Percentiles rank a stretch among this genome's conserved stretches.
These are phyloP conservation scores for Neofusicoccum cordaticola DNA, from an alignment of 2,329 filamentous ascomycete species.

Conservation along the genomic window DNA sequence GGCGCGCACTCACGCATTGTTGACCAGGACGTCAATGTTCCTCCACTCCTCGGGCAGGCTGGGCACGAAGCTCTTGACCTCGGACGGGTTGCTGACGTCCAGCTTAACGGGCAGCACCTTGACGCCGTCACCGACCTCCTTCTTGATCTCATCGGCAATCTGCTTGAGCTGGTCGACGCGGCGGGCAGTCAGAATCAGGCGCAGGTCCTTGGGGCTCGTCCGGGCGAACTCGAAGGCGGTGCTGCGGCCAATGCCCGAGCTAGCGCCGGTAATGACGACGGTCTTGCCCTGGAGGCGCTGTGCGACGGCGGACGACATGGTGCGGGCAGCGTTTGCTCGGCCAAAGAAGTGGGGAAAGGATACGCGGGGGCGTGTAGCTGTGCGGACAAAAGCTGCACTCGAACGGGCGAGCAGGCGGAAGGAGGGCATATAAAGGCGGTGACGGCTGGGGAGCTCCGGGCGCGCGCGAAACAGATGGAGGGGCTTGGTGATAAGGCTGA, in stretches of 20 bases:
- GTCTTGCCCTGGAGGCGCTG: constrained; percentile 93
- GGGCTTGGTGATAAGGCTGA: neutral
- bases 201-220: constrained; percentile 74
- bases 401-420: constrained; percentile 22
- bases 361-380: neutral
- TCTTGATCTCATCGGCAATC: constrained; percentile 71
- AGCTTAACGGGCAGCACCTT: constrained; percentile 79
- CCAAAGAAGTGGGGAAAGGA: neutral
- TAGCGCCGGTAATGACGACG: constrained; percentile 85
- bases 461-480: neutral
- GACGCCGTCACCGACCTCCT: constrained; percentile 72
- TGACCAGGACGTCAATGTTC: constrained; percentile 84
- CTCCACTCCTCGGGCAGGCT: constrained; percentile 77
- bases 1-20: constrained; percentile 71
- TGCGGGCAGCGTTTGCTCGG: constrained; percentile 29
- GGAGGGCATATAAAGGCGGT: neutral
- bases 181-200: constrained; percentile 84
- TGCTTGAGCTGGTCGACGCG: constrained; percentile 74
- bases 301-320: constrained; percentile 66
- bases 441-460: neutral
- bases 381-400: constrained; percentile 19
- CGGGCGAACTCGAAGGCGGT: constrained; percentile 91
- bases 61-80: constrained; percentile 70
- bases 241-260: constrained; percentile 81
- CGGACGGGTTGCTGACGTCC: constrained; percentile 77